phyloP scores from a whole-genome alignment of 768 basidiomycete genomes.

The Tulasnella sp. region DNA sequence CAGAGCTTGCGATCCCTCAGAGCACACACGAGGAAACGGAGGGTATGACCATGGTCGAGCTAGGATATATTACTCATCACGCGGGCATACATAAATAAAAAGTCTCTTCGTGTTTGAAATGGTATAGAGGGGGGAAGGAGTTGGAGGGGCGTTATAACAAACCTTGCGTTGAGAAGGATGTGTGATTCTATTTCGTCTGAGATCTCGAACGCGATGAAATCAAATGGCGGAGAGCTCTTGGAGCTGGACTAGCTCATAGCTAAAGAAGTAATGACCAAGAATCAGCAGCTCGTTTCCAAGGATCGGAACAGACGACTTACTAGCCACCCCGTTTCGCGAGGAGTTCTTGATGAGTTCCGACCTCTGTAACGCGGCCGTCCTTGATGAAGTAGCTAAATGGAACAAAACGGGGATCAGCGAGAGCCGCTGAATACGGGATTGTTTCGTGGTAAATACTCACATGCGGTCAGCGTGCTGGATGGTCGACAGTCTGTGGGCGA shows the following conservation, averaged over 20 bases:
- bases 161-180: background rate
- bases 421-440: constrained; percentile 6
- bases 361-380: constrained; percentile 78
- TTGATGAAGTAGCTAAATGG: constrained; percentile 82
- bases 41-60: no score
- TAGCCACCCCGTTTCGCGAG: constrained; percentile 37
- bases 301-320: constrained; percentile 31
- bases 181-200: background rate
- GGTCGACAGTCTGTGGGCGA: constrained; percentile 31
- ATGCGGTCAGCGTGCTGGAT: constrained; percentile 31
- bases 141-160: background rate
- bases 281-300: background rate
- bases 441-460: constrained; percentile 27
- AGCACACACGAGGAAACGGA: no score
- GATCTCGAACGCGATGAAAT: background rate
- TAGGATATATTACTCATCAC: background rate
- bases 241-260: background rate
- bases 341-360: constrained; percentile 83
- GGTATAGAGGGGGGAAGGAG: no score
- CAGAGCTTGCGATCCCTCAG: no score
- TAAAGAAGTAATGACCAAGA: background rate
- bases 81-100: background rate
- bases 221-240: background rate
- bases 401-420: background rate
- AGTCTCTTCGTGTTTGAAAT: no score